Evolutionary conservation across 495 filamentous ascomycete genomes (phyloP).

Genomic region (Trypethelium eluteriae): DNA sequence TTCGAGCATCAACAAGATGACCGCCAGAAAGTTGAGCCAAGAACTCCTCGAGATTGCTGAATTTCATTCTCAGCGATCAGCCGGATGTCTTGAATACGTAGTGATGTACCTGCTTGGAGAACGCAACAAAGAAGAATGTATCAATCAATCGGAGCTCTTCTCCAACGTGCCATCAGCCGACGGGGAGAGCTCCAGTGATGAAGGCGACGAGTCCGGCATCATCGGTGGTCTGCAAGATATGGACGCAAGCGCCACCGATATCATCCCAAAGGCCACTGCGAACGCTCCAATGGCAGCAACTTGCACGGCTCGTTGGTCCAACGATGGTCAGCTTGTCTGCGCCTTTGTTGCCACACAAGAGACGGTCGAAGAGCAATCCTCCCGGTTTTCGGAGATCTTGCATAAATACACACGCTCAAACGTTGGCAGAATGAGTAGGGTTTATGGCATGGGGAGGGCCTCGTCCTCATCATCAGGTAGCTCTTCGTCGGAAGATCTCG

Average conservation of each 20-base stretch:
- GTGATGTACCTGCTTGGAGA: conserved; percentile 82
- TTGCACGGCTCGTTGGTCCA: conserved; percentile 71
- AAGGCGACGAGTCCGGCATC: conserved; percentile 55
- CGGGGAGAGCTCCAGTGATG: conserved; percentile 74
- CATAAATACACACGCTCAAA: conserved; percentile 5
- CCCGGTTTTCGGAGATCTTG: not conserved
- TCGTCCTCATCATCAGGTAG: conserved; percentile 6
- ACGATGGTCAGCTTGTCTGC: conserved; percentile 71
- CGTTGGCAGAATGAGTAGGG: not conserved
- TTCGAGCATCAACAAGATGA: conserved; percentile 59
- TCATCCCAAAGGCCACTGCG: conserved; percentile 52
- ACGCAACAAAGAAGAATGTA: conserved; percentile 64
- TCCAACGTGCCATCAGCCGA: conserved; percentile 46
- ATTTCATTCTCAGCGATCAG: conserved; percentile 56
- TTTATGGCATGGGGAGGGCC: not conserved
- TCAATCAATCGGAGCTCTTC: conserved; percentile 47
- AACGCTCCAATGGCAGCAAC: conserved; percentile 44
- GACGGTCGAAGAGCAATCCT: conserved; percentile 4
- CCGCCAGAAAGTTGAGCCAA: conserved; percentile 51
- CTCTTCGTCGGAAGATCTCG: conserved; percentile 2
- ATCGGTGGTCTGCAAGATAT: conserved; percentile 43
- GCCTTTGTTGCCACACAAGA: conserved; percentile 49
- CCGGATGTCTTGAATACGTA: conserved; percentile 75
- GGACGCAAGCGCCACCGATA: conserved; percentile 47
- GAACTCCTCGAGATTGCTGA: conserved; percentile 66